Conservation (phyloP, 306 rosid genomes). For the Sphenostylis stenocarpa region DNA sequence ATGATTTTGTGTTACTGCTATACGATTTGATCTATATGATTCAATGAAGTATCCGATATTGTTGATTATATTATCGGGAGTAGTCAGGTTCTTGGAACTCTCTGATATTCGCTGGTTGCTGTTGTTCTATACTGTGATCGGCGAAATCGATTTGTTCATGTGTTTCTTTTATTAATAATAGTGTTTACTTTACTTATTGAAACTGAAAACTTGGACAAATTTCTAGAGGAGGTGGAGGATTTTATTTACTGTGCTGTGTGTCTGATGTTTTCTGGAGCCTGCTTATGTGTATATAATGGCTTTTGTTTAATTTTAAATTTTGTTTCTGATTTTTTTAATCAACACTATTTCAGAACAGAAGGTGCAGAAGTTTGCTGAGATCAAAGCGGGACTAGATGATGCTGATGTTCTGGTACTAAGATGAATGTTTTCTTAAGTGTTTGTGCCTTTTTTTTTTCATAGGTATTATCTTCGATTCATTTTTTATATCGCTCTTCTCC, state of each 20-base stretch:
- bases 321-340: constrained; percentile 21
- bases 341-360: constrained; percentile 61
- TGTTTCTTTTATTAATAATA: constrained; percentile 18
- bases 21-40: not conserved
- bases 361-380: constrained; percentile 68
- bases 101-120: not conserved
- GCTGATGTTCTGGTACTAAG: constrained; percentile 73
- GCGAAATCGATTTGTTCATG: not conserved
- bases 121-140: not conserved
- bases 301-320: not conserved
- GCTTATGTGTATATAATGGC: constrained; percentile 12
- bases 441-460: not conserved
- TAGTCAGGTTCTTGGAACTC: not conserved
- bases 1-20: not conserved
- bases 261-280: constrained; percentile 21
- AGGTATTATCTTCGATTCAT: not conserved
- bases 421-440: not conserved
- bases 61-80: not conserved
- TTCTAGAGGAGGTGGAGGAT: constrained; percentile 14
- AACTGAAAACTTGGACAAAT: not conserved
- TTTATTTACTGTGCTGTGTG: not conserved
- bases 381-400: constrained; percentile 73
- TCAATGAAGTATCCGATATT: not conserved
- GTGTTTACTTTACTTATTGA: not conserved
- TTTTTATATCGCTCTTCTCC: not conserved